Evolutionary conservation across 257 asterid species (phyloP).

Genomic region (Salvia hispanica): DNA sequence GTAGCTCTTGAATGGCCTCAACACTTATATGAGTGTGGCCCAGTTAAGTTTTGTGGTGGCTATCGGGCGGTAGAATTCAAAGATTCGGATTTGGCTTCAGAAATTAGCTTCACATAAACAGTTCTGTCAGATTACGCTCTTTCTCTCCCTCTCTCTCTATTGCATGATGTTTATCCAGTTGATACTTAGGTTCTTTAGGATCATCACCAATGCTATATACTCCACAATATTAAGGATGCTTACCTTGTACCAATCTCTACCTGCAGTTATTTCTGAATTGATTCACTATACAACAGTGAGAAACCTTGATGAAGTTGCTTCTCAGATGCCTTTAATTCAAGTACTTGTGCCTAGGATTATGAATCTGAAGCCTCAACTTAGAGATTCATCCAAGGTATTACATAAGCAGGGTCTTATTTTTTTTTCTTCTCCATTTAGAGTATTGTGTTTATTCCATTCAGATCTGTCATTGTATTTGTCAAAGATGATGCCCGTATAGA

Average conservation of each 20-base stretch:
- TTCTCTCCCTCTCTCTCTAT: not conserved
- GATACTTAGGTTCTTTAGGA: slow-evolving; percentile 21
- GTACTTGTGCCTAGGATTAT: slow-evolving; percentile 89
- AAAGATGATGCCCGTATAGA: slow-evolving; percentile 18
- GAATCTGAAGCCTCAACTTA: slow-evolving; percentile 78
- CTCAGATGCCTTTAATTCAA: slow-evolving; percentile 91
- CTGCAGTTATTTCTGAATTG: slow-evolving; percentile 91
- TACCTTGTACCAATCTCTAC: slow-evolving; percentile 26
- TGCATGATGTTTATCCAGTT: slow-evolving; percentile 1
- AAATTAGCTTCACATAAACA: not conserved
- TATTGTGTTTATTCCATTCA: not conserved
- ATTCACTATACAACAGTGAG: slow-evolving; percentile 85
- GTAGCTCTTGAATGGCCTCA: slow-evolving; percentile 17
- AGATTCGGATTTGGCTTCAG: slow-evolving; percentile 10
- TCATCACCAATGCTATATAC: slow-evolving; percentile 14
- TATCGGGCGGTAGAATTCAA: slow-evolving; percentile 12
- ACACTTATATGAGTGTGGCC: not conserved
- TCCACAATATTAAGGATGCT: slow-evolving; percentile 35
- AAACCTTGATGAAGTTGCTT: slow-evolving; percentile 63
- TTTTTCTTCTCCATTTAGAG: slow-evolving; percentile 1
- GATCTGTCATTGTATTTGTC: slow-evolving; percentile 23
- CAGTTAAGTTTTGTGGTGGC: slow-evolving; percentile 13
- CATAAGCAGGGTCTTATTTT: slow-evolving; percentile 24
- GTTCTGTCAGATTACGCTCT: not conserved
- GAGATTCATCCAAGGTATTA: slow-evolving; percentile 90